These are phyloP conservation scores for Diaporthe helianthi DNA, from an alignment of 2,329 filamentous ascomycete genomes.

Conservation along the genomic window DNA sequence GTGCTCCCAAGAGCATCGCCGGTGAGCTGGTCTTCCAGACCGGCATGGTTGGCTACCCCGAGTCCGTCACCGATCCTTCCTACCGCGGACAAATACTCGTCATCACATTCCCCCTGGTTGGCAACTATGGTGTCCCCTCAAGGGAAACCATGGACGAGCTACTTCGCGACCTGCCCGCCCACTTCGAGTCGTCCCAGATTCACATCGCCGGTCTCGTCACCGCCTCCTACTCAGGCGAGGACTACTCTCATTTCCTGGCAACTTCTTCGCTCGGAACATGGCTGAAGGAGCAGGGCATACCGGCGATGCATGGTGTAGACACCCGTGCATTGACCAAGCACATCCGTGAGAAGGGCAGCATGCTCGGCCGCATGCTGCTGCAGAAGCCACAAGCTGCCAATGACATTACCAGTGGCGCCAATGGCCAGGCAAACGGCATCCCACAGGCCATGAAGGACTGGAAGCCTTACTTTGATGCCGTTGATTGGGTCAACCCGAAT, in stretches of 20 bases:
- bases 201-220: constrained; percentile 92
- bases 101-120: constrained; percentile 92
- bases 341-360: constrained; percentile 92
- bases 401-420: constrained; percentile 48
- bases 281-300: constrained; percentile 95
- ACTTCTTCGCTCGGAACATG: constrained; percentile 89
- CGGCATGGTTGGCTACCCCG: constrained; percentile 98
- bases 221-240: constrained; percentile 90
- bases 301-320: constrained; percentile 94
- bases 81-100: constrained; percentile 95
- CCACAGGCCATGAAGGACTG: constrained; percentile 49
- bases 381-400: constrained; percentile 63
- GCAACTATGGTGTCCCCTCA: constrained; percentile 96
- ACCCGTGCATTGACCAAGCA: constrained; percentile 93
- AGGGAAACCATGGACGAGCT: constrained; percentile 85
- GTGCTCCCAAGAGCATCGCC: constrained; percentile 90
- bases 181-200: constrained; percentile 93
- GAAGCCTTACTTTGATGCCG: constrained; percentile 72
- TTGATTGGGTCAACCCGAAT: constrained; percentile 94
- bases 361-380: constrained; percentile 89
- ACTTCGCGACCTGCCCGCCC: constrained; percentile 82
- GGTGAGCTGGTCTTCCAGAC: constrained; percentile 99
- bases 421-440: constrained; percentile 45
- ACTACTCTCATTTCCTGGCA: constrained; percentile 94
- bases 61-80: constrained; percentile 87